Percentiles rank a stretch among this genome's conserved stretches.
Conservation (phyloP, 306 rosid species). For the Morella rubra region DNA sequence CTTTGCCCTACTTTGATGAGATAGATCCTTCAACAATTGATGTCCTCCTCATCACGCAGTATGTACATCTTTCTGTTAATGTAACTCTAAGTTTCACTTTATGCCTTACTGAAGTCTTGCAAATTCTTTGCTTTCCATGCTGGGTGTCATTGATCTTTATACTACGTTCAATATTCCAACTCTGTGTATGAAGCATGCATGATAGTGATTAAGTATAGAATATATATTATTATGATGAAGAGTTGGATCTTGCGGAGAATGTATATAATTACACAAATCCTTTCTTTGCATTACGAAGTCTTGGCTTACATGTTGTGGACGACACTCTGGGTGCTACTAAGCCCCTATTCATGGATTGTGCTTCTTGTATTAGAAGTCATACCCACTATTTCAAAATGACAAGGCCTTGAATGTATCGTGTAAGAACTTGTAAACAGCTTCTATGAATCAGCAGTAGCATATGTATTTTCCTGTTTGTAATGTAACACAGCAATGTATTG, state of each 20-base stretch:
- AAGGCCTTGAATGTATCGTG: neutral
- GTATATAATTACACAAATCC: no score
- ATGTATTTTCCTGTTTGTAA: neutral
- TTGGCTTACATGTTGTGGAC: no score
- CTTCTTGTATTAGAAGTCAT: neutral
- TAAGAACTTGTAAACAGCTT: neutral
- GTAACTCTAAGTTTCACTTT: neutral
- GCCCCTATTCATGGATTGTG: neutral
- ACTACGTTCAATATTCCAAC: no score
- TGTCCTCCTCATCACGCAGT: slow-evolving; percentile 90
- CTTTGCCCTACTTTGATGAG: slow-evolving; percentile 90
- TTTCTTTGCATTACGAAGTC: no score
- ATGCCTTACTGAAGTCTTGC: neutral
- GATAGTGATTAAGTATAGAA: no score
- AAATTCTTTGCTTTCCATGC: neutral
- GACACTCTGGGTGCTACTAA: no score
- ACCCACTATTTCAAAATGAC: neutral
- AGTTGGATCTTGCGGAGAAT: no score
- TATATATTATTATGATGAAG: no score
- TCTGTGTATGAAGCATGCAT: neutral
- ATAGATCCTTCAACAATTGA: slow-evolving; percentile 89
- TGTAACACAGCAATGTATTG: neutral
- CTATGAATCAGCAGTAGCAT: neutral
- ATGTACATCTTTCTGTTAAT: slow-evolving; percentile 7
- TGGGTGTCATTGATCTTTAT: no score